phyloP scores from a whole-genome alignment of 1,139 yeast species.

The Hansenula sp. region DNA sequence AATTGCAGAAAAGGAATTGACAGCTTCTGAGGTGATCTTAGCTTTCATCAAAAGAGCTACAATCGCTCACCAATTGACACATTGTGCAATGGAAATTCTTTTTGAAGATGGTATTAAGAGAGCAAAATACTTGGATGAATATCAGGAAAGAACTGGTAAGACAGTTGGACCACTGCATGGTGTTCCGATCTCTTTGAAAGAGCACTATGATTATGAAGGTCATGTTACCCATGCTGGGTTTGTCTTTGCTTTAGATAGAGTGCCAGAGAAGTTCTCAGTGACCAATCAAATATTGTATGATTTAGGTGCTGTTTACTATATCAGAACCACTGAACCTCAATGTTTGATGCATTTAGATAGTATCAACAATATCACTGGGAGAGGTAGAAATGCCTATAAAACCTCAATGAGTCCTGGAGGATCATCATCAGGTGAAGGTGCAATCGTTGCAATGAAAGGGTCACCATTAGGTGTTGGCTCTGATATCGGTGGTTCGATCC shows the following conservation, averaged over 20 bases:
- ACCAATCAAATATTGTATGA: slow-evolving; percentile 50
- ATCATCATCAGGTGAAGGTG: slow-evolving; percentile 78
- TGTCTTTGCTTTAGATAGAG: slow-evolving; percentile 49
- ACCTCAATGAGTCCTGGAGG: slow-evolving; percentile 59
- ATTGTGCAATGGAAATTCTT: slow-evolving; percentile 56
- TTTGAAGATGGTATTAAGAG: slow-evolving; percentile 52
- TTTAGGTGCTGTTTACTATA: slow-evolving; percentile 64
- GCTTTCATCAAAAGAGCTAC: slow-evolving; percentile 39
- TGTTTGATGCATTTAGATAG: slow-evolving; percentile 54
- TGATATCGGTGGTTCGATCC: slow-evolving; percentile 77
- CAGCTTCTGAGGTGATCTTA: slow-evolving; percentile 26
- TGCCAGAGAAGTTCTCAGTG: slow-evolving; percentile 46
- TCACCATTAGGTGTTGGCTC: slow-evolving; percentile 68
- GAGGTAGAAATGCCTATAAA: slow-evolving; percentile 52
- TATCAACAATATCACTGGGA: slow-evolving; percentile 44
- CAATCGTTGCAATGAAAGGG: slow-evolving; percentile 61
- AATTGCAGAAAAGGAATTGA: slow-evolving; percentile 29
- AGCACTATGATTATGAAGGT: slow-evolving; percentile 59
- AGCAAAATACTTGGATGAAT: slow-evolving; percentile 52
- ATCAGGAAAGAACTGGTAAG: slow-evolving; percentile 49
- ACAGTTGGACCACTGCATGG: slow-evolving; percentile 76
- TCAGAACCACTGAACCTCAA: slow-evolving; percentile 55
- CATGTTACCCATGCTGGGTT: slow-evolving; percentile 61
- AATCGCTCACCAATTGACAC: slow-evolving; percentile 49
- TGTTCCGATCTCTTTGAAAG: slow-evolving; percentile 70